Evolutionary conservation across 441 rosid species (phyloP), one percentile per base, ranked within the genome.

Genomic region (Viola pubescens): DNA sequence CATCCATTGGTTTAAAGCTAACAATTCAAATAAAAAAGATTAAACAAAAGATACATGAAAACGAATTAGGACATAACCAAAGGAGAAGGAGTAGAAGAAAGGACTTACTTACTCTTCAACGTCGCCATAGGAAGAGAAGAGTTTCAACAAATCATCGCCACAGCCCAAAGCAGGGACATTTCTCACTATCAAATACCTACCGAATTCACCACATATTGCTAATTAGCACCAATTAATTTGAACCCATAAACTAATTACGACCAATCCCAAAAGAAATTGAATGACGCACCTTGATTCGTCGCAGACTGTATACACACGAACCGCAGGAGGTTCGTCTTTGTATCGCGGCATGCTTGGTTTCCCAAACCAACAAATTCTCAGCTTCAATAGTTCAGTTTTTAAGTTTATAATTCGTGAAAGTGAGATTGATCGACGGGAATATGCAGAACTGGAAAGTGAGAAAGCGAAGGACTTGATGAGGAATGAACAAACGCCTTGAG

Each of bases 1-100:
- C 95, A 75, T 94, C 96, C 98, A 94, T 94, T 10, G 97, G 96
- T 69, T 89, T 89, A 68, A 85, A 80, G 65, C 97, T 87, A 60
- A 63, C 60, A 37, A 49, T 60, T 5, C n/a, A 52, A 69, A 12
- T 13, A 59, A 12, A 40, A 16, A 19, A 3, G 51, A 44, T 11
- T 16, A 16, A 11, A 58, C 1, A 57, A 19, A 8, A 16, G 19
- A 16, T 16, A 16, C 19, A 16, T 16, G 19, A 38, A 26, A n/a
- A n/a, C 3, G 4, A 7, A 12, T 6, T 12, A 42, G 48, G 9
- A 4, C 37, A 57, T 37, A 55, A 11, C 11, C 52, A 63, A 7
- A 48, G 4, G 3, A 12, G 42, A 60, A 45, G 41, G 19, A 52
- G 45, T 44, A 6, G 48, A 6, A 8, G 11, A 45, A n/a, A 45